These are phyloP conservation scores for Verticillium isaacii DNA, from an alignment of 2,329 filamentous ascomycete genomes.

Conservation along the genomic window DNA sequence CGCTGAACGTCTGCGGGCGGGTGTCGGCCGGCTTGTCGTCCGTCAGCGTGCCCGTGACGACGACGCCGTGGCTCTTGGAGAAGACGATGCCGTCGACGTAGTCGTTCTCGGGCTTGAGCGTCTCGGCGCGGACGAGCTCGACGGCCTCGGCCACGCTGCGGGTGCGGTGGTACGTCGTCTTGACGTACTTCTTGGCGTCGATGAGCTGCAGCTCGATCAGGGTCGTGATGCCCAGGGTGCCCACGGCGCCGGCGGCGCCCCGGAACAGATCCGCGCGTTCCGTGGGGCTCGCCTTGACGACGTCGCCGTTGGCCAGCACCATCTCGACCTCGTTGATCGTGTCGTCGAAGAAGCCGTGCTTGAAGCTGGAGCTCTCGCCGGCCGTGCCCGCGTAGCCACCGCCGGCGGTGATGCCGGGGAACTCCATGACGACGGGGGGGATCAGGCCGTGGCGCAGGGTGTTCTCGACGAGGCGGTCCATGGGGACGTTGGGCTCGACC, in stretches of 20 bases:
- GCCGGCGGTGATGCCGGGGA: slow-evolving; percentile 69
- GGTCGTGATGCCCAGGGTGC: slow-evolving; percentile 64
- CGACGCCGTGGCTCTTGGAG: slow-evolving; percentile 55
- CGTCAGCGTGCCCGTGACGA: slow-evolving; percentile 60
- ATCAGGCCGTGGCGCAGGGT: slow-evolving; percentile 63
- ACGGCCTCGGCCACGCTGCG: slow-evolving; percentile 42
- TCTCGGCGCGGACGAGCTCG: slow-evolving; percentile 43
- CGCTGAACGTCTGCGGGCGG: slow-evolving; percentile 49
- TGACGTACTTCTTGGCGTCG: slow-evolving; percentile 55
- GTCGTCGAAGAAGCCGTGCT: slow-evolving; percentile 66
- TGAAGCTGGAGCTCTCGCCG: slow-evolving; percentile 66
- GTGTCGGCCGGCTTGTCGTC: slow-evolving; percentile 42
- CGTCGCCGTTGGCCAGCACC: slow-evolving; percentile 61
- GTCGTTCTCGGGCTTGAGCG: slow-evolving; percentile 44
- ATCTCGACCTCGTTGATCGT: slow-evolving; percentile 63
- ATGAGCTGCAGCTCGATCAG: slow-evolving; percentile 60
- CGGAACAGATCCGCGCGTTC: slow-evolving; percentile 52
- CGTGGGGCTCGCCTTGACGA: slow-evolving; percentile 43
- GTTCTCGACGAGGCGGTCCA: slow-evolving; percentile 64
- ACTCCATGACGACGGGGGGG: slow-evolving; percentile 71
- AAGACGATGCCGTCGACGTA: slow-evolving; percentile 73
- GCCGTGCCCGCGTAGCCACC: slow-evolving; percentile 68
- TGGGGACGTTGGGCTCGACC: slow-evolving; percentile 71
- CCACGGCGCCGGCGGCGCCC: slow-evolving; percentile 62
- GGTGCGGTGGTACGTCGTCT: slow-evolving; percentile 56